A percentile compares a stretch with the other conserved stretches of the same genome.
phyloP scores from a whole-genome alignment of 2,329 filamentous ascomycete species.

The Cadophora gregata region DNA sequence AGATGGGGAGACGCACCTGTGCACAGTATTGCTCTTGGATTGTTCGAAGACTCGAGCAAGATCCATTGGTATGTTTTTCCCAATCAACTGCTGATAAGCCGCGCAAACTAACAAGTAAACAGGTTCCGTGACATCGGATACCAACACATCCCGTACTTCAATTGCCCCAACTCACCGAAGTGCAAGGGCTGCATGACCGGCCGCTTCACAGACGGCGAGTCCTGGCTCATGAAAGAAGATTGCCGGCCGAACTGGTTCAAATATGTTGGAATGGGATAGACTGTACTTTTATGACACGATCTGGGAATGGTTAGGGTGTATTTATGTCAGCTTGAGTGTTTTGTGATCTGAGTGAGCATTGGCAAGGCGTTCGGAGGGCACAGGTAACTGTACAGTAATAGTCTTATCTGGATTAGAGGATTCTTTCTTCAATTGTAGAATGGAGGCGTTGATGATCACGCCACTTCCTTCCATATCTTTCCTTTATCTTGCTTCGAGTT shows the following conservation, averaged over 20 bases:
- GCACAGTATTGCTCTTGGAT: conserved; percentile 87
- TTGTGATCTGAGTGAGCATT: conserved; percentile 26
- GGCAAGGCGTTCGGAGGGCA: conserved; percentile 29
- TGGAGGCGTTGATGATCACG: conserved; percentile 9
- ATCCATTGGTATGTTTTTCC: conserved; percentile 79
- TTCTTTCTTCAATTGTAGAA: background rate
- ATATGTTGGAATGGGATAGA: conserved; percentile 79
- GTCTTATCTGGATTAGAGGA: conserved; percentile 1
- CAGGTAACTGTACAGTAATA: conserved; percentile 24
- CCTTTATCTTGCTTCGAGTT: background rate
- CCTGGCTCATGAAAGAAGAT: conserved; percentile 87
- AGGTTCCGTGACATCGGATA: conserved; percentile 99
- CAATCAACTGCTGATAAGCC: background rate
- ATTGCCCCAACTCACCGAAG: conserved; percentile 96
- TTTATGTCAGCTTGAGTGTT: conserved; percentile 17
- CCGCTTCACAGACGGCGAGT: conserved; percentile 85
- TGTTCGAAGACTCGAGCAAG: conserved; percentile 89
- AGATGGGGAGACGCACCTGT: conserved; percentile 98
- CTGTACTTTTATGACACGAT: background rate
- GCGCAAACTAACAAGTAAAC: conserved; percentile 20
- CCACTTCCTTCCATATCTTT: background rate
- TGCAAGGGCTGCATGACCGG: conserved; percentile 88
- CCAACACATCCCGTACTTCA: conserved; percentile 98
- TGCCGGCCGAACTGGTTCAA: conserved; percentile 98
- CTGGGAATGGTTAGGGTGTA: conserved; percentile 22